phyloP scores from a whole-genome alignment of 176 grass and related monocot species.

The Canna indica region DNA sequence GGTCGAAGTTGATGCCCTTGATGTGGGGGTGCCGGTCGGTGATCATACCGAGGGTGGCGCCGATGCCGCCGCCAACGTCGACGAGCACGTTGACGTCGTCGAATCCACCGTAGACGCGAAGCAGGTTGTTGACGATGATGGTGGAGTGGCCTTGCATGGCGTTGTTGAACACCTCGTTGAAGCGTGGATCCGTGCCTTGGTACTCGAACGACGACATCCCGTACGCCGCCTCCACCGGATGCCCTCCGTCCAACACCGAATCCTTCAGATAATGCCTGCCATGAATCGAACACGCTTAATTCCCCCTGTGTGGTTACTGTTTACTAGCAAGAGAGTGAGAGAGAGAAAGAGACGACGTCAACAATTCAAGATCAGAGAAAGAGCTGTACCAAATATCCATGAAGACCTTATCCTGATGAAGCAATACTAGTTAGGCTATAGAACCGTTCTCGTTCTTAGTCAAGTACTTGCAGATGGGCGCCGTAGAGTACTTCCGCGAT shows the following conservation, averaged over 20 bases:
- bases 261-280: conserved; percentile 73
- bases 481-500: conserved; percentile 29
- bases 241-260: conserved; percentile 56
- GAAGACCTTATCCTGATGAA: conserved; percentile 86
- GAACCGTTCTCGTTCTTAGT: conserved; percentile 72
- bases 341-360: background rate
- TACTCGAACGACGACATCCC: conserved; percentile 83
- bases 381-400: conserved; percentile 63
- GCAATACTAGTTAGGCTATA: conserved; percentile 57
- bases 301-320: background rate
- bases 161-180: conserved; percentile 88
- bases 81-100: conserved; percentile 43
- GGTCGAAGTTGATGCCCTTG: conserved; percentile 68
- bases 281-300: background rate
- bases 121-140: conserved; percentile 70
- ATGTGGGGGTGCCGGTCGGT: conserved; percentile 34
- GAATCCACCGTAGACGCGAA: conserved; percentile 66
- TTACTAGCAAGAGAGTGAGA: background rate
- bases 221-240: conserved; percentile 86
- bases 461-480: conserved; percentile 74
- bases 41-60: conserved; percentile 56
- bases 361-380: background rate
- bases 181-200: conserved; percentile 63
- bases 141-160: conserved; percentile 69
- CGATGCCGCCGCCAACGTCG: conserved; percentile 78